A percentile compares a stretch with the other conserved stretches of the same genome.
Conservation (phyloP, 805 yeast genomes). For the Yamadazyma paraphyllophila region DNA sequence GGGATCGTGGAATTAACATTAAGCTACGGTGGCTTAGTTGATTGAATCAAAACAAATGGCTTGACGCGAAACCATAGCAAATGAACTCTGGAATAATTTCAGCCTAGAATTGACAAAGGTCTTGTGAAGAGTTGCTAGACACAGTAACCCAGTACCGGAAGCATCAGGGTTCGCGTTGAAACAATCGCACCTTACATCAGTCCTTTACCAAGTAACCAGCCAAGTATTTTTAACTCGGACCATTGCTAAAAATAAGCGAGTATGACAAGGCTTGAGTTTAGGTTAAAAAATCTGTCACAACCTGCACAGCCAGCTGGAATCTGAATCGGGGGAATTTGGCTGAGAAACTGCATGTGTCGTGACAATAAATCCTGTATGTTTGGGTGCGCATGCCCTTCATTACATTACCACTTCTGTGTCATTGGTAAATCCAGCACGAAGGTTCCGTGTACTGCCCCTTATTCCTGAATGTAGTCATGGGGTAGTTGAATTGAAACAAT, state of each 20-base stretch:
- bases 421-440: neutral
- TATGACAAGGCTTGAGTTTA: neutral
- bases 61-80: neutral
- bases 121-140: conserved; percentile 1
- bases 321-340: neutral
- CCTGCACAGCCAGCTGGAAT: neutral
- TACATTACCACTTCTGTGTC: conserved; percentile 2
- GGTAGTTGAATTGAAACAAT: too few species aligned
- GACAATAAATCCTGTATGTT: conserved; percentile 1
- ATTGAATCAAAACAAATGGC: neutral
- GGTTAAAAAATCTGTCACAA: neutral
- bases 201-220: neutral
- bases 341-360: neutral
- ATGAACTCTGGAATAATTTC: conserved; percentile 1
- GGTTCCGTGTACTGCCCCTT: conserved; percentile 5
- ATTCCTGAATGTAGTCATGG: neutral
- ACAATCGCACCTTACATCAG: neutral
- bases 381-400: neutral
- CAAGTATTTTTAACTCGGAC: conserved; percentile 1
- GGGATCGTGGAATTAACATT: neutral
- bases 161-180: neutral
- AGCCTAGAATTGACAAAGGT: conserved; percentile 1
- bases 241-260: neutral
- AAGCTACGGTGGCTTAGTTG: too few species aligned
- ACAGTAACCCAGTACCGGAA: neutral